Conservation (phyloP, 2,329 filamentous ascomycete genomes). For the Sporothrix mexicana region DNA sequence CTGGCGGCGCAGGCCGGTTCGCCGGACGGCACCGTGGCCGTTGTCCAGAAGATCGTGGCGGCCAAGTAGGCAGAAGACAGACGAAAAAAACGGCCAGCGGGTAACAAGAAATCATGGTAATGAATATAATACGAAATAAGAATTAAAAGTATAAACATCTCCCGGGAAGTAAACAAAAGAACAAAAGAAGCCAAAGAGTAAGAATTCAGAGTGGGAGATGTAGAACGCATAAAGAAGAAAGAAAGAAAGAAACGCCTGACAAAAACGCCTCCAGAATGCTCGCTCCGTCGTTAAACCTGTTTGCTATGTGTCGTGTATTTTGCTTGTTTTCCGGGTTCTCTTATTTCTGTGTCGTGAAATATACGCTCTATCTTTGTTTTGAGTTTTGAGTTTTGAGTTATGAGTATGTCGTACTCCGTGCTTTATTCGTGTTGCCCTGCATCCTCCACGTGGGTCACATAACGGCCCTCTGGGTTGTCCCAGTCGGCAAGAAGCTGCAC, state of each 20-base stretch:
- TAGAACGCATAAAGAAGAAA: neutral
- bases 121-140: neutral
- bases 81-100: neutral
- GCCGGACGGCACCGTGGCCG: slow-evolving; percentile 77
- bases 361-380: neutral
- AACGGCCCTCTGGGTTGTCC: slow-evolving; percentile 39
- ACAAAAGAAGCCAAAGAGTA: no score
- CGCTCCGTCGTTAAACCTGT: neutral
- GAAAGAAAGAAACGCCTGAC: neutral
- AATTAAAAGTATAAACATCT: neutral
- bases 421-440: neutral
- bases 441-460: slow-evolving; percentile 28
- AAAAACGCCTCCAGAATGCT: slow-evolving; percentile 5
- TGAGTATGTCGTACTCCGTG: neutral
- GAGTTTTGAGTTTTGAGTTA: neutral
- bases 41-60: slow-evolving; percentile 73
- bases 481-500: slow-evolving; percentile 36
- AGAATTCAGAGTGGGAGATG: neutral
- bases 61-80: neutral
- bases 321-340: no score
- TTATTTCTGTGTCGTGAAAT: neutral
- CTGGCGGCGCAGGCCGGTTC: slow-evolving; percentile 75
- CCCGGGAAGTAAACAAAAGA: neutral
- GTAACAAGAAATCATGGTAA: neutral
- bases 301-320: neutral